Evolutionary conservation across 176 grass and related monocot genomes (phyloP), one percentile per base, ranked within the genome.

Genomic region (Phragmites australis): DNA sequence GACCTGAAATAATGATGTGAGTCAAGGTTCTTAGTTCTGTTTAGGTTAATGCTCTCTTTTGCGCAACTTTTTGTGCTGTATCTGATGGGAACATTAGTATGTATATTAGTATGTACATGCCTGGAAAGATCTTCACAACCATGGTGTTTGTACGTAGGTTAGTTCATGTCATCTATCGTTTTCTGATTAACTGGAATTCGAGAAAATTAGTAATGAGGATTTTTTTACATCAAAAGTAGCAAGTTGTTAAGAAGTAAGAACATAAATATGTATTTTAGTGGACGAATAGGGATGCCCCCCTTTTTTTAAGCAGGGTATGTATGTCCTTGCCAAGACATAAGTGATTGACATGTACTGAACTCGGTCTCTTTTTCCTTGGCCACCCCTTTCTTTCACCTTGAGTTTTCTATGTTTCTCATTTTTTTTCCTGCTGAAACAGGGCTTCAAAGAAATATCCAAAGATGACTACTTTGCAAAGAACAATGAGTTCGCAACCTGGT

Each of bases 391-490:
- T 46, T 30, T 30, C 34, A 0, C 7, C 26, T 52, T 62, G n/a
- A 73, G 10, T 65, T 18, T 68, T 46, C 41, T 19, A 27, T 27
- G 12, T 22, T 39, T 83, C 47, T 81, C 3, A 68, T 56, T 68
- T 73, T 51, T 17, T 41, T 16, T 8, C 21, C 9, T 64, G 27
- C 47, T 65, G 23, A 85, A 89, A 91, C 57, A 93, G 81, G 86
- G 31, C 55, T 86, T 95, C 75, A 80, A 88, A 83, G 86, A 99
- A 82, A 89, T 95, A 55, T 93, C 96, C 47, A 92, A 99, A 76
- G 93, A 95, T 50, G 93, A 99, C 79, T 99, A 99, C 32, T 99
- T 93, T 43, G 81, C 96, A 19, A 99, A 93, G 72, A 99, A 88
- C 86, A 95, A 95, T 16, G 96, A 99, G 67, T 99, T 99, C 19